These are phyloP conservation scores for Passiflora organensis DNA, from an alignment of 345 rosid genomes.

Conservation along the genomic window DNA sequence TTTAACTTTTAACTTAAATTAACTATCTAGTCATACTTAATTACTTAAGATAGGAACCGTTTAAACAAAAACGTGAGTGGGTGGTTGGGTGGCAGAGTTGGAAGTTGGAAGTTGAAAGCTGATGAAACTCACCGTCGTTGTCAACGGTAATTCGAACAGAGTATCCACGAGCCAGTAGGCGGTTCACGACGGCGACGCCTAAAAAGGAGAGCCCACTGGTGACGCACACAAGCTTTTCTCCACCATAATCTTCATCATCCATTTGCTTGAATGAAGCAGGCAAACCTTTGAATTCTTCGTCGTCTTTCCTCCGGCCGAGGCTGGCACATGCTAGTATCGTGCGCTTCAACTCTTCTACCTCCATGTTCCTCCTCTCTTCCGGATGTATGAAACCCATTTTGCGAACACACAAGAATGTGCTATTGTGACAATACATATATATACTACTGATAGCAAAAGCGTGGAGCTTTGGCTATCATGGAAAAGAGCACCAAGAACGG, in stretches of 20 bases:
- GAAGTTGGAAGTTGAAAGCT: no score
- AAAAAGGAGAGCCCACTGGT: slow-evolving; percentile 75
- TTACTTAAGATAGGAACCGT: no score
- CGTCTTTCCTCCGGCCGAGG: slow-evolving; percentile 32
- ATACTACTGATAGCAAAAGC: no score
- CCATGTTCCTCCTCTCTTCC: slow-evolving; percentile 41
- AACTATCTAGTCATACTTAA: no score
- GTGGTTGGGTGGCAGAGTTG: no score
- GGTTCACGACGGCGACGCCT: slow-evolving; percentile 59
- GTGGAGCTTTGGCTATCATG: no score
- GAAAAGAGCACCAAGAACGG: no score
- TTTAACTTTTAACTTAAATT: no score
- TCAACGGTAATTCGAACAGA: slow-evolving; percentile 61
- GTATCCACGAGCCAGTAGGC: slow-evolving; percentile 60
- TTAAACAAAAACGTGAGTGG: no score
- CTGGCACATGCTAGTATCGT: slow-evolving; percentile 37
- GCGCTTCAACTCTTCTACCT: slow-evolving; percentile 47
- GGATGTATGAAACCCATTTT: slow-evolving; percentile 42
- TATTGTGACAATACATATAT: no score
- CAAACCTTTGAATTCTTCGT: slow-evolving; percentile 20
- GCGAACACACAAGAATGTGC: no score
- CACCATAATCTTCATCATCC: neutral
- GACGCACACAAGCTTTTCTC: slow-evolving; percentile 49
- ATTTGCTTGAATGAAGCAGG: slow-evolving; percentile 6
- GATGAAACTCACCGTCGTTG: slow-evolving; percentile 36